Evolutionary conservation across 495 filamentous ascomycete genomes (phyloP).

Genomic region (Aspergillus biplanus): DNA sequence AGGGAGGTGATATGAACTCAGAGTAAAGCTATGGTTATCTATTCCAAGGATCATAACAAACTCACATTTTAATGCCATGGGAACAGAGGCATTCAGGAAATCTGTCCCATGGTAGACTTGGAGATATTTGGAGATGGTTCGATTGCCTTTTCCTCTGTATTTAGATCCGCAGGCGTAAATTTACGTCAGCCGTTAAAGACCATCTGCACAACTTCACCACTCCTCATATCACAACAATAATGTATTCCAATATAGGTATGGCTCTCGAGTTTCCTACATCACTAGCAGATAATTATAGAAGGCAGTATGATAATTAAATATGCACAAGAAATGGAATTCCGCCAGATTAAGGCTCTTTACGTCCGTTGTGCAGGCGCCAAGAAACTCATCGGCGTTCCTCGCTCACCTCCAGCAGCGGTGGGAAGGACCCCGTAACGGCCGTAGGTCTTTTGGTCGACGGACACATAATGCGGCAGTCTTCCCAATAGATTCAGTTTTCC

Average conservation of each 20-base stretch:
- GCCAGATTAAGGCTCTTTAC: slow-evolving; percentile 29
- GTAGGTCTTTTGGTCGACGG: slow-evolving; percentile 93
- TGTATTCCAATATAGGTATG: slow-evolving; percentile 20
- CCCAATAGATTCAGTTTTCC: slow-evolving; percentile 80
- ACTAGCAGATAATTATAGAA: slow-evolving; percentile 21
- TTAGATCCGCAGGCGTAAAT: slow-evolving; percentile 23
- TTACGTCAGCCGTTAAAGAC: slow-evolving; percentile 34
- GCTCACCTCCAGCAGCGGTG: slow-evolving; percentile 38
- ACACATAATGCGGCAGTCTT: slow-evolving; percentile 84
- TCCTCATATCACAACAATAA: slow-evolving; percentile 16
- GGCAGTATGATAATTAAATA: slow-evolving; percentile 31
- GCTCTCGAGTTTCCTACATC: slow-evolving; percentile 19
- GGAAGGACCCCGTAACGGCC: slow-evolving; percentile 91
- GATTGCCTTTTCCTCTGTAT: background rate
- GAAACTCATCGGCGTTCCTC: slow-evolving; percentile 58
- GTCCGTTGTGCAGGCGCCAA: slow-evolving; percentile 65
- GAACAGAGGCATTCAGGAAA: slow-evolving; percentile 29
- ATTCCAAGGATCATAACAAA: background rate
- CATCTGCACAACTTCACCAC: slow-evolving; percentile 25
- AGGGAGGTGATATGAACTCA: background rate
- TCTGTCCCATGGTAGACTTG: slow-evolving; percentile 21
- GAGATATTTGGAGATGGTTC: background rate
- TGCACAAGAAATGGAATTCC: slow-evolving; percentile 38
- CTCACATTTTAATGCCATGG: slow-evolving; percentile 52
- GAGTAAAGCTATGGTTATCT: background rate